Evolutionary conservation across 2,329 filamentous ascomycete genomes (phyloP).

Genomic region (Akanthomyces uredinophilus): DNA sequence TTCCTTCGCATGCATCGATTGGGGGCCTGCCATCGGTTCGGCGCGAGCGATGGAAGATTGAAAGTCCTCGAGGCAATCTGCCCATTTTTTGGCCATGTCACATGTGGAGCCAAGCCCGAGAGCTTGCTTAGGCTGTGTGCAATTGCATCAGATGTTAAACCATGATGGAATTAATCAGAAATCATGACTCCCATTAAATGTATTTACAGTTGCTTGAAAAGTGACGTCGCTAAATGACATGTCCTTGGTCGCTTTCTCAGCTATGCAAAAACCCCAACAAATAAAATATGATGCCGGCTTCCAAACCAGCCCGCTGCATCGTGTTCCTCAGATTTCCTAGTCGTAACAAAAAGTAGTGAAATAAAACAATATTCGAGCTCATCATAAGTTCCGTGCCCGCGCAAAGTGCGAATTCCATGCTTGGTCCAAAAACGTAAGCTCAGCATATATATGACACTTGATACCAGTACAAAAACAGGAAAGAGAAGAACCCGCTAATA

Average conservation of each 20-base stretch:
- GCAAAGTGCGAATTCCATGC: conserved; percentile 10
- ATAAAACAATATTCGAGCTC: conserved; percentile 13
- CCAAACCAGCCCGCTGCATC: not conserved
- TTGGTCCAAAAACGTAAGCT: conserved; percentile 4
- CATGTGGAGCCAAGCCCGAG: not conserved
- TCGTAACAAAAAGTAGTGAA: conserved; percentile 9
- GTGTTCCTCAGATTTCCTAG: conserved; percentile 1
- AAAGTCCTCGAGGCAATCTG: not conserved
- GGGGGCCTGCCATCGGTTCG: not conserved
- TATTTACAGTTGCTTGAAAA: conserved; percentile 13
- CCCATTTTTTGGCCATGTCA: conserved; percentile 1
- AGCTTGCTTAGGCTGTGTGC: not conserved
- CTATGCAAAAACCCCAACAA: conserved; percentile 14
- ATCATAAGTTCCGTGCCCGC: conserved; percentile 10
- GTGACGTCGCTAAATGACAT: conserved; percentile 15
- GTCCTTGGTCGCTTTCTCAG: conserved; percentile 9
- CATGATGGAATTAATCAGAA: not conserved
- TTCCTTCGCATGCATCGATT: not conserved
- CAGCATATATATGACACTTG: conserved; percentile 12
- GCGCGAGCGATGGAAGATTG: not conserved
- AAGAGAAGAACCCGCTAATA: conserved; percentile 11
- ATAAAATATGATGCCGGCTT: conserved; percentile 9
- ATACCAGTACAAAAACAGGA: conserved; percentile 8
- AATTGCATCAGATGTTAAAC: not conserved
- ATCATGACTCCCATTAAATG: not conserved